Evolutionary conservation across 345 rosid species (phyloP), one percentile per base, ranked within the genome.

Genomic region (Camelina laxa): DNA sequence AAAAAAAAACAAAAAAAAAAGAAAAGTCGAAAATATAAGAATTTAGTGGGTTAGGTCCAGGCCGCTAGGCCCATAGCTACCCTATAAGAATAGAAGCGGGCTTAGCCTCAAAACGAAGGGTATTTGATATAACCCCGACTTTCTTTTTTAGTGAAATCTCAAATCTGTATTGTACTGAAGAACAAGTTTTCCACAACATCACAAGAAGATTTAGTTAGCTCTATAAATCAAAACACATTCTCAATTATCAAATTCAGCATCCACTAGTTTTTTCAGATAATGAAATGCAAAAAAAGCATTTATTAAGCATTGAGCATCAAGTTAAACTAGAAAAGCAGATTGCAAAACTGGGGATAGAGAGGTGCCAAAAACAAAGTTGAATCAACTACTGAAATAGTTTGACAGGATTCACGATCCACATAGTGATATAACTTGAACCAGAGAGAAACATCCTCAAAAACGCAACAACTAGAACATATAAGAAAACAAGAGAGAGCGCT

Each of bases 321-420:
- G 19, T 30, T 16, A 30, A 30, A 11, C 38, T 1, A 45, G 16
- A 30, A 12, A 27, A 16, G 35, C 9, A 17, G 56, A 65, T 19
- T 30, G 24, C 13, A 65, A 19, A 38, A 38, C 5, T 38, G 14
- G 38, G 19, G 38, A 36, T 15, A 53, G 3, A 67, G 22, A 38
- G 61, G 24, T 22, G 4, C 38, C 10, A 51, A 65, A 30, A 11
- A 30, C 9, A 16, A 45, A 11, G 10, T 16, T 65, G 56, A 65
- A 10, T 47, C 69, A 65, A 47, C 69, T 30, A 65, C 11, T 47
- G 39, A 54, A 13, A 35, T 50, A 35, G 61, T 38, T 53, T 53
- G 61, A 53, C 50, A 45, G 27, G 11, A 65, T 31, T 65, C 42
- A 27, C 12, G 42, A 47, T 65, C 42, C 10, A 65, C n/a, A 47